A percentile compares a stretch with the other conserved stretches of the same genome.
Conservation (phyloP, 345 rosid species). For the Citropsis articulata region DNA sequence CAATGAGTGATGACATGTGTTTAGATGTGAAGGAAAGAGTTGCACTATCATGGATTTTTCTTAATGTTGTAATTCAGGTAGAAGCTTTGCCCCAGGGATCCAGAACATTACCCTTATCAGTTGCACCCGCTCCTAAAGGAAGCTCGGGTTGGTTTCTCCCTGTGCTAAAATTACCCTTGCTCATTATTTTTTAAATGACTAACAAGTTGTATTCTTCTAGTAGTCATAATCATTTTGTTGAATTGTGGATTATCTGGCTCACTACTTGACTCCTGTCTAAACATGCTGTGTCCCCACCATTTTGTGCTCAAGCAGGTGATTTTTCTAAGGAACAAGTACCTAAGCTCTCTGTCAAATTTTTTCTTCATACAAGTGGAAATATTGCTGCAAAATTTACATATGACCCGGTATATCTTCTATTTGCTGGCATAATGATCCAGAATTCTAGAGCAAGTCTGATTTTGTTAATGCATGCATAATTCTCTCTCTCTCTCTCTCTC, state of each 20-base stretch:
- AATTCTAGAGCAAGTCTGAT: background rate
- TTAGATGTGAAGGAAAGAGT: background rate
- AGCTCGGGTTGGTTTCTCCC: constrained; percentile 43
- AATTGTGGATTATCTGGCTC: too few species aligned
- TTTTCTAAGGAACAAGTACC: constrained; percentile 32
- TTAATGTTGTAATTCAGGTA: constrained; percentile 28
- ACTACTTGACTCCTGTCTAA: background rate
- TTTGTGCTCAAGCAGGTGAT: constrained; percentile 29
- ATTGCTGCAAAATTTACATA: constrained; percentile 75
- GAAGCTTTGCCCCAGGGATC: constrained; percentile 27
- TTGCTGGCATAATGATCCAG: constrained; percentile 4
- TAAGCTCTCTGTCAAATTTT: constrained; percentile 58
- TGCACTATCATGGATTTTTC: background rate
- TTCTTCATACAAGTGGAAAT: constrained; percentile 65
- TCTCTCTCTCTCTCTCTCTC: constrained; percentile 10
- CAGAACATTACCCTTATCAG: constrained; percentile 30
- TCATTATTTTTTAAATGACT: background rate
- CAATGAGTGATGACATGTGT: background rate
- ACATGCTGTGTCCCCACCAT: background rate
- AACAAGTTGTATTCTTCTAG: background rate
- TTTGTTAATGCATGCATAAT: constrained; percentile 3
- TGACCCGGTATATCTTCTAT: constrained; percentile 45
- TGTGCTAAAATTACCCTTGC: background rate
- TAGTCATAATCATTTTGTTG: background rate
- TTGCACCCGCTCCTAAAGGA: constrained; percentile 14